A percentile compares a stretch with the other conserved stretches of the same genome.
Evolutionary conservation across 2,329 filamentous ascomycete species (phyloP).

Genomic region (Chrysoporthe austroafricana): DNA sequence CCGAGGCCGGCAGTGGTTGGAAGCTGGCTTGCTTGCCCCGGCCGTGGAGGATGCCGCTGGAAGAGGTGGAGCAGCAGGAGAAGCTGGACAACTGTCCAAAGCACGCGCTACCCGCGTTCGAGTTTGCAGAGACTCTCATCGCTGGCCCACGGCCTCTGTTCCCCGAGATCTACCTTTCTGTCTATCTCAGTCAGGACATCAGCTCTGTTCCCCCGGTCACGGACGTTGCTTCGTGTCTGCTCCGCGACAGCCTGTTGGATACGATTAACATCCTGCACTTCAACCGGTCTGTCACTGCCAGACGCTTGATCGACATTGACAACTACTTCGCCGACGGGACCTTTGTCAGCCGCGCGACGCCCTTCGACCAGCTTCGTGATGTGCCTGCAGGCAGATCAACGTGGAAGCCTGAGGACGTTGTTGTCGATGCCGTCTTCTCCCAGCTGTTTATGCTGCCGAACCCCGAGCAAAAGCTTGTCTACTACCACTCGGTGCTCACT

Average conservation of each 20-base stretch:
- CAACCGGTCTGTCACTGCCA: conserved; percentile 85
- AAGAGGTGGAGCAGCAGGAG: conserved; percentile 63
- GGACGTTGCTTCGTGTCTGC: conserved; percentile 77
- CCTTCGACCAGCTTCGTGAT: conserved; percentile 84
- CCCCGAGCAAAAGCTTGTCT: conserved; percentile 91
- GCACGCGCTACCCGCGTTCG: conserved; percentile 77
- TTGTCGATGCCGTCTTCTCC: conserved; percentile 96
- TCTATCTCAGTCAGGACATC: conserved; percentile 84
- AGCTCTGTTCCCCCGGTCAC: conserved; percentile 82
- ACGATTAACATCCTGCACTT: conserved; percentile 94
- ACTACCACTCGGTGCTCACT: conserved; percentile 93
- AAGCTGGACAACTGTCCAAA: conserved; percentile 66
- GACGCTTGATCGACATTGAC: conserved; percentile 90
- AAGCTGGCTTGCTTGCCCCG: conserved; percentile 70
- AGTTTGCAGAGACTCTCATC: conserved; percentile 74
- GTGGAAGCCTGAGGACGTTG: conserved; percentile 98
- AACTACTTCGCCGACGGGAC: conserved; percentile 90
- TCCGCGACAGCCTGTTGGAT: conserved; percentile 85
- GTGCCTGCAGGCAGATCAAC: conserved; percentile 68
- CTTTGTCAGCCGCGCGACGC: conserved; percentile 90
- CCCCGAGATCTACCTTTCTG: conserved; percentile 91
- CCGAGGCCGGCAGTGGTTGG: conserved; percentile 76
- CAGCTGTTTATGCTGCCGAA: conserved; percentile 87
- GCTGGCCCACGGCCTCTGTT: conserved; percentile 79
- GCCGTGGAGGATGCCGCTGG: conserved; percentile 66